These are phyloP conservation scores for Dentipellis fragilis DNA, from an alignment of 768 basidiomycete species.

Conservation along the genomic window DNA sequence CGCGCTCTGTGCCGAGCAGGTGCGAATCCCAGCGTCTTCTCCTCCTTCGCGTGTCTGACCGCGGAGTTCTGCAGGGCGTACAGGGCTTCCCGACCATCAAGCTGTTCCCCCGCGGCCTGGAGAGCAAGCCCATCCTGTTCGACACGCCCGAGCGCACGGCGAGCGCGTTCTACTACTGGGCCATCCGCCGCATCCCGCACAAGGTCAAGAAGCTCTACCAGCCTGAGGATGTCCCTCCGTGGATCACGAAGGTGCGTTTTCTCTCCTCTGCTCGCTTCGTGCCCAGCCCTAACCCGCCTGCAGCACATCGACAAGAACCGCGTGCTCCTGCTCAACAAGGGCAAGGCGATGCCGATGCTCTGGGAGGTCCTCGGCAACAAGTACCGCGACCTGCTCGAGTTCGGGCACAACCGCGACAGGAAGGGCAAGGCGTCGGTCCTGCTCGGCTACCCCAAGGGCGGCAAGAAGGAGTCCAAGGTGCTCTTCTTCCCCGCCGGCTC, in stretches of 20 bases:
- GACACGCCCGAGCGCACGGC: conserved; percentile 62
- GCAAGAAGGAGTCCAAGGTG: conserved; percentile 48
- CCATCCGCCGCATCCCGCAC: conserved; percentile 63
- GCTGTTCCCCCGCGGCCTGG: conserved; percentile 72
- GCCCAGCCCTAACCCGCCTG: neutral
- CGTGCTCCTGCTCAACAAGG: conserved; percentile 64
- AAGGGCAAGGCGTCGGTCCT: conserved; percentile 47
- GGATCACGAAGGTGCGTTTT: conserved; percentile 56
- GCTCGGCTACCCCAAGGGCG: conserved; percentile 49
- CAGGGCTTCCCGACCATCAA: conserved; percentile 82
- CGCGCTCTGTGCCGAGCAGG: conserved; percentile 72
- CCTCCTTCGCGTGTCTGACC: neutral
- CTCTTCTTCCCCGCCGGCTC: conserved; percentile 60
- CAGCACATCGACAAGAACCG: conserved; percentile 37
- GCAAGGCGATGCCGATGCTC: conserved; percentile 64
- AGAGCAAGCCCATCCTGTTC: conserved; percentile 53
- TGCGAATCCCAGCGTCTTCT: conserved; percentile 14
- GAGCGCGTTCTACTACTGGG: conserved; percentile 67
- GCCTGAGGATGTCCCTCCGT: conserved; percentile 46
- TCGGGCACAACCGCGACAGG: conserved; percentile 57
- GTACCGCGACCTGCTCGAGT: conserved; percentile 50
- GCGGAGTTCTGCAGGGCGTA: conserved; percentile 37
- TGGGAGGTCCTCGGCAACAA: conserved; percentile 77
- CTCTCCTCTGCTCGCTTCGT: neutral
- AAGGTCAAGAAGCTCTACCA: conserved; percentile 51